Conservation (phyloP, 805 yeast species). For the Cyberlindnera euphorbiae region DNA sequence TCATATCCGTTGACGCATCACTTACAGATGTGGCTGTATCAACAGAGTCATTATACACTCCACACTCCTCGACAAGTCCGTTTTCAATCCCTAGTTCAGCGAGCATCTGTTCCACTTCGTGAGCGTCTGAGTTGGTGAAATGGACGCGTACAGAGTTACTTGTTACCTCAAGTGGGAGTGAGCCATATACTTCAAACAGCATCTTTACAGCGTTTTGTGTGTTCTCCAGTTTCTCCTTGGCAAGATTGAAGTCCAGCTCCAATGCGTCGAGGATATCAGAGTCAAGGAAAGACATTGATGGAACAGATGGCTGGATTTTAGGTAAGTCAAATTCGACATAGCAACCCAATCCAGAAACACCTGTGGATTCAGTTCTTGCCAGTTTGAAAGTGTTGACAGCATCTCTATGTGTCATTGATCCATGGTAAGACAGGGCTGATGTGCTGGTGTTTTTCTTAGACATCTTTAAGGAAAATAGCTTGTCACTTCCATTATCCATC, state of each 20-base stretch:
- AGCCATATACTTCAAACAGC: conserved; percentile 54
- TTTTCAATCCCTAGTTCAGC: conserved; percentile 54
- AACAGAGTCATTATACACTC: conserved; percentile 26
- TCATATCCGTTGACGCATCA: conserved; percentile 6
- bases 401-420: conserved; percentile 26
- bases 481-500: conserved; percentile 30
- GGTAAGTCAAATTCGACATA: conserved; percentile 56
- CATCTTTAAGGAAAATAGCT: conserved; percentile 19
- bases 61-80: conserved; percentile 43
- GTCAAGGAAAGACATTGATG: conserved; percentile 40
- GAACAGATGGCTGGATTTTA: conserved; percentile 29
- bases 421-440: conserved; percentile 18
- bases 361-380: conserved; percentile 32
- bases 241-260: conserved; percentile 30
- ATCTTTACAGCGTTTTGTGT: conserved; percentile 39
- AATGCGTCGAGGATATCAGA: conserved; percentile 39
- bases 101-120: conserved; percentile 51
- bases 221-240: conserved; percentile 38
- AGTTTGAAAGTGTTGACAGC: conserved; percentile 30
- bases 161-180: conserved; percentile 53
- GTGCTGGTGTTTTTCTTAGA: conserved; percentile 1
- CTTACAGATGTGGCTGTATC: conserved; percentile 6
- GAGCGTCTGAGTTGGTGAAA: conserved; percentile 67
- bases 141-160: conserved; percentile 46
- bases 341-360: conserved; percentile 36